Evolutionary conservation across 768 basidiomycete species (phyloP), one percentile per base, ranked within the genome.

Genomic region (Mycena crocata): DNA sequence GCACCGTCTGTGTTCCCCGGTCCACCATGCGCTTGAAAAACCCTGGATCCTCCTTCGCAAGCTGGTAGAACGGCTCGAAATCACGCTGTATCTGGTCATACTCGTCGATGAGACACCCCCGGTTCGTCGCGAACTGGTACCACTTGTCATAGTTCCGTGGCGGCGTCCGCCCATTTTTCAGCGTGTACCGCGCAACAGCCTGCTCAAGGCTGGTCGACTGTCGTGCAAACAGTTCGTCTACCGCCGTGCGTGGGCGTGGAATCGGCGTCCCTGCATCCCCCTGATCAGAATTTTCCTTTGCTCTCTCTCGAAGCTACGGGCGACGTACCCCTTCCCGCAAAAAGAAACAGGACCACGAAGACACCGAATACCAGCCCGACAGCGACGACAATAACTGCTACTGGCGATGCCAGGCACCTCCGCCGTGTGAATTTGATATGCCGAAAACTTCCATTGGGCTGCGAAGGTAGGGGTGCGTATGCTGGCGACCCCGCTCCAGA

Each of bases 71-170:
- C 0, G 66, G 66, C 56, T 58, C 61, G 26, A 62, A 67, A 31
- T 67, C 66, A 10, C 56, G 37, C 1, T 45, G 35, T 23, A 67
- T 30, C 23, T 57, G 66, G 6, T 67, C 66, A 19, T 67, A 67
- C 0, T 68, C 66, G 61, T 68, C 66, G 48, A 68, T 52, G 40
- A 68, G 66, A 14, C 66, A 68, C 28, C 31, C 37, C 1, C 23
- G 21, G 3, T 13, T 13, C 42, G 48, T 44, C 34, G 66, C 61
- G 34, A 34, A 58, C 0, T 5, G 19, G 35, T 58, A 68, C 66
- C 66, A 68, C 23, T 30, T 17, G 31, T 57, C 49, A 51, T 63
- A 68, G 32, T 26, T 28, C 5, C 23, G 40, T 4, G 66, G 66
- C 19, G 66, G 66, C 31, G 23, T 0, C 2, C 66, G 40, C 4